Evolutionary conservation across 371 early-diverging fungal species (phyloP).

Genomic region (Mucor indicus): DNA sequence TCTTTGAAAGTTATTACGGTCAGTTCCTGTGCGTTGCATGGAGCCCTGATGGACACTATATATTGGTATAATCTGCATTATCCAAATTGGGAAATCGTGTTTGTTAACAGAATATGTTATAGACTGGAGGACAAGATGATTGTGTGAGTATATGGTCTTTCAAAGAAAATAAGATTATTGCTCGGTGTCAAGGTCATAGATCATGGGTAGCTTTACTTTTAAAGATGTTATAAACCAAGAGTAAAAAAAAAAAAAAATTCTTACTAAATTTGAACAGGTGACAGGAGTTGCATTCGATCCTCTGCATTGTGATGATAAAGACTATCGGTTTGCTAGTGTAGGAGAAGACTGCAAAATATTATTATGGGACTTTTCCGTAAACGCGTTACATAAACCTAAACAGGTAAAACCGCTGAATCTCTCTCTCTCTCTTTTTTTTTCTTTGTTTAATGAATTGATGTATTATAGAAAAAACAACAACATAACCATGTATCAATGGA

Average conservation of each 20-base stretch:
- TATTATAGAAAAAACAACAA: neutral
- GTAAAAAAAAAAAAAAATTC: neutral
- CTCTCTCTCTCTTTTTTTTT: neutral
- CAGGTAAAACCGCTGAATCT: constrained; percentile 33
- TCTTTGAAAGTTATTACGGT: constrained; percentile 76
- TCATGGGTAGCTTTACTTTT: constrained; percentile 83
- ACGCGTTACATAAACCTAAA: constrained; percentile 68
- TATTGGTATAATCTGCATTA: constrained; percentile 57
- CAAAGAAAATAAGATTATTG: constrained; percentile 67
- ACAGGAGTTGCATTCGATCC: constrained; percentile 87
- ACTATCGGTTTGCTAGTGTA: constrained; percentile 72
- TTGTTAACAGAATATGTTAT: neutral
- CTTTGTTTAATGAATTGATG: neutral
- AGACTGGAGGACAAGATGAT: constrained; percentile 92
- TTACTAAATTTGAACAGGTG: constrained; percentile 36
- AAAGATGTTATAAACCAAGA: constrained; percentile 1
- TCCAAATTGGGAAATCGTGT: neutral
- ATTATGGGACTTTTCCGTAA: constrained; percentile 88
- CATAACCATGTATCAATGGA: no score
- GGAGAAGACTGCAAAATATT: constrained; percentile 78
- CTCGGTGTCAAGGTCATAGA: constrained; percentile 87
- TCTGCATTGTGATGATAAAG: constrained; percentile 73
- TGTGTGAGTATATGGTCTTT: constrained; percentile 85
- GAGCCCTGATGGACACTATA: constrained; percentile 86
- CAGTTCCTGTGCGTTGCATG: constrained; percentile 80